Evolutionary conservation across 768 basidiomycete genomes (phyloP).

Genomic region (Xerocomus potaroensis): DNA sequence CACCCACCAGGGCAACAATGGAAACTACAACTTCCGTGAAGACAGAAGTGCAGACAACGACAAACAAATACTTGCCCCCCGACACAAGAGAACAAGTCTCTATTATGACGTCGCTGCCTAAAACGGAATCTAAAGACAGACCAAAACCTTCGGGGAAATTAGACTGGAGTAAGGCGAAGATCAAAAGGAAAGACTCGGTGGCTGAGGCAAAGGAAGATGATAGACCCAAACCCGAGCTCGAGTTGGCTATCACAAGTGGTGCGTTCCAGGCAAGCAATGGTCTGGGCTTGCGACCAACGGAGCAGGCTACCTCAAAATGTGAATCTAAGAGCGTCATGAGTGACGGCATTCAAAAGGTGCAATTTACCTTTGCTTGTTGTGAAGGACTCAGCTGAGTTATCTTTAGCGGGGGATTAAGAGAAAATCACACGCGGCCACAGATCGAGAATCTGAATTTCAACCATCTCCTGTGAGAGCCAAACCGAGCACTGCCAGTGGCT

Average conservation of each 20-base stretch:
- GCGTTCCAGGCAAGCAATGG: background rate
- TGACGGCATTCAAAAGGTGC: conserved; percentile 6
- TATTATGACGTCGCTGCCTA: conserved; percentile 20
- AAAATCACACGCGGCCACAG: conserved; percentile 34
- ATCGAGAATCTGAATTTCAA: conserved; percentile 27
- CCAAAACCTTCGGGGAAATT: conserved; percentile 46
- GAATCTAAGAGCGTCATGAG: background rate
- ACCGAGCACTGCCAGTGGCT: conserved; percentile 3
- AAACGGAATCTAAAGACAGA: conserved; percentile 24
- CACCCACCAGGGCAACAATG: conserved; percentile 10
- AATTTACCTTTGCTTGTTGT: background rate
- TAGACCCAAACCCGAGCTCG: conserved; percentile 16
- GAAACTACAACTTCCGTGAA: conserved; percentile 11
- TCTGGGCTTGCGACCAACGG: background rate
- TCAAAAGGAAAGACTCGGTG: conserved; percentile 33
- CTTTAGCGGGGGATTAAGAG: conserved; percentile 37
- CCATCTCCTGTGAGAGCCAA: conserved; percentile 4
- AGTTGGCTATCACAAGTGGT: background rate
- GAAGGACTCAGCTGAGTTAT: conserved; percentile 17
- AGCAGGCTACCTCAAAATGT: background rate
- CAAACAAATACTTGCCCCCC: conserved; percentile 21
- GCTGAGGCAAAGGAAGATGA: conserved; percentile 11
- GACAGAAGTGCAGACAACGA: conserved; percentile 12
- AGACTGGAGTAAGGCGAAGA: conserved; percentile 58
- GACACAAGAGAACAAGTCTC: conserved; percentile 24